phyloP scores from a whole-genome alignment of 163 green algal species.

The Chlorella variabilis region DNA sequence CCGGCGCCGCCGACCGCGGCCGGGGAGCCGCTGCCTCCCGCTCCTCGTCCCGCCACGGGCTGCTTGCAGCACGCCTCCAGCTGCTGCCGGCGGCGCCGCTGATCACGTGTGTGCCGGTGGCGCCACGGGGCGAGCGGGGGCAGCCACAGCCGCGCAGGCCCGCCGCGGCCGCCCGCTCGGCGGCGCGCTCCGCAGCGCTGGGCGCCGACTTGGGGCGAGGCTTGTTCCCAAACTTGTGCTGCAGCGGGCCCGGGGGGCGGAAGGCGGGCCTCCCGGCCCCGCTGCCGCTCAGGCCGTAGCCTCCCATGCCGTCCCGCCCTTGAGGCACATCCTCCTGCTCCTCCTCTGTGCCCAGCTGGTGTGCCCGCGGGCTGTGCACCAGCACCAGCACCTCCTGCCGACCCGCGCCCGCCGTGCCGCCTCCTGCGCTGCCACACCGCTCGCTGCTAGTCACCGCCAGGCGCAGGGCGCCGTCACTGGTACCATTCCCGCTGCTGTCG shows the following conservation, averaged over 20 bases:
- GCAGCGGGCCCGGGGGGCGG: slow-evolving; percentile 21
- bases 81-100: too few relatives aligned
- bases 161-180: background rate
- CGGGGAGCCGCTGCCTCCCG: too few relatives aligned
- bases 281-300: too few relatives aligned
- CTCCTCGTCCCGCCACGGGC: too few relatives aligned
- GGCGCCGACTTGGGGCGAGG: slow-evolving; percentile 5
- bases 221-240: slow-evolving; percentile 38
- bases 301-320: too few relatives aligned
- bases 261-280: slow-evolving; percentile 4
- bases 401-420: background rate
- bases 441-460: background rate
- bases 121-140: too few relatives aligned
- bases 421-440: background rate
- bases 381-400: slow-evolving; percentile 7
- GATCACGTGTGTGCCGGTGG: too few relatives aligned
- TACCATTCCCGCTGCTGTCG: background rate
- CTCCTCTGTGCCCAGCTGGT: background rate
- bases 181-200: background rate
- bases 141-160: slow-evolving; percentile 33
- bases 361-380: slow-evolving; percentile 19
- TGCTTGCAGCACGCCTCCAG: too few relatives aligned
- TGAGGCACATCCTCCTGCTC: too few relatives aligned
- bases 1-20: too few relatives aligned
- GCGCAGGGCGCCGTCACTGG: background rate